phyloP scores from a whole-genome alignment of 1,139 yeast genomes.

The Suhomyces terraborum region DNA sequence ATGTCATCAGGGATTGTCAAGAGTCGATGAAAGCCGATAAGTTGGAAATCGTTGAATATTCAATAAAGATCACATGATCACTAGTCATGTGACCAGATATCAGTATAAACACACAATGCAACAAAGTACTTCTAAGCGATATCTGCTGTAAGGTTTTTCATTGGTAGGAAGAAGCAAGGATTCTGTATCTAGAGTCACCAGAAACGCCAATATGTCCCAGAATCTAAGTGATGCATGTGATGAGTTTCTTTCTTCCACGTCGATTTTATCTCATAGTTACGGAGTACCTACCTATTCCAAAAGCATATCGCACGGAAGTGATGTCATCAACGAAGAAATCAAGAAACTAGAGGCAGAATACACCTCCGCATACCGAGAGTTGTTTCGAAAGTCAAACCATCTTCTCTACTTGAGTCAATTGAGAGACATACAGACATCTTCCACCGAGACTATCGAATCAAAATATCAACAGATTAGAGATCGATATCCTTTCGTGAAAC shows the following conservation, averaged over 20 bases:
- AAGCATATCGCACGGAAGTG: not conserved
- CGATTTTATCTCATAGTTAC: conserved; percentile 30
- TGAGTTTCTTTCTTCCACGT: conserved; percentile 21
- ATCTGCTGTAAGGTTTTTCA: no score
- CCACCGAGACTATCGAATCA: conserved; percentile 18
- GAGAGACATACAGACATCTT: conserved; percentile 19
- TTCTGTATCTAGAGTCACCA: no score
- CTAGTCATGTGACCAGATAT: conserved; percentile 1
- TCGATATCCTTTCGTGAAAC: conserved; percentile 20
- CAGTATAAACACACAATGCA: not conserved
- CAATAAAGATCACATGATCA: not conserved
- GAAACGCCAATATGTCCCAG: conserved; percentile 5
- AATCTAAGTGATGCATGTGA: conserved; percentile 27
- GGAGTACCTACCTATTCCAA: conserved; percentile 27
- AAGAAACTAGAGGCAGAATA: conserved; percentile 27
- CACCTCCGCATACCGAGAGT: conserved; percentile 22
- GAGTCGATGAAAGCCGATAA: no score
- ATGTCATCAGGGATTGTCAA: conserved; percentile 8
- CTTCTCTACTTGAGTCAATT: conserved; percentile 34
- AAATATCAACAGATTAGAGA: conserved; percentile 15
- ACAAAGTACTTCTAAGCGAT: no score
- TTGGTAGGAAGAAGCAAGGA: no score
- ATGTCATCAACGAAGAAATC: conserved; percentile 8
- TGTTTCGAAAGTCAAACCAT: conserved; percentile 29
- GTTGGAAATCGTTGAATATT: no score